Evolutionary conservation across 2,329 filamentous ascomycete genomes (phyloP), one percentile per base, ranked within the genome.

Genomic region (Colletotrichum liriopes): DNA sequence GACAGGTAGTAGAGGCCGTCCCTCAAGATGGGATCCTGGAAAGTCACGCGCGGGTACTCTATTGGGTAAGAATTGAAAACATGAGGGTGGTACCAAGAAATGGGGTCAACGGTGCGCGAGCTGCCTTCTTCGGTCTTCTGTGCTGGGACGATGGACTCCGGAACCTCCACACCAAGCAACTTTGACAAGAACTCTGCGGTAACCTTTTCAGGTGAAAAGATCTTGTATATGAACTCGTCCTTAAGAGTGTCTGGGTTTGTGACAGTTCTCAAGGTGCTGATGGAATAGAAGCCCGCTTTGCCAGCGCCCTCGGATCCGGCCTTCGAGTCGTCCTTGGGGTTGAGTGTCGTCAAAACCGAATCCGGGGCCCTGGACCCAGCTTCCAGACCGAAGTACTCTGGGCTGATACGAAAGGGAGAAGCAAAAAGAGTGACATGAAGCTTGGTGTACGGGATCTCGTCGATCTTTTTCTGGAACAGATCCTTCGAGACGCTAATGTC

Each of bases 371-470:
- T 80, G 39, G 85, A 82, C n/a, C 83, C 86, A 0, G 87, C 79
- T 2, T 85, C 78, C 1, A 97, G 86, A 67, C 90, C 89, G 85
- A 98, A 98, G 79, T 91, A 95, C 3, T 81, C 81, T 0, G 93
- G 88, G 26, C 89, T 91, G n/a, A 97, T 87, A n/a, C 84, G 87
- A 76, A 91, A 89, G 0, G 94, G 91, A 0, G 94, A 94, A 0
- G 95, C 87, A 77, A 99, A 96, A 0, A 98, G 89, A 0, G 96
- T 98, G 64, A 98, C 96, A 78, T 98, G 93, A 0, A 98, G 88
- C 59, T 89, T 89, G 3, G 94, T 93, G 80, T 98, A 99, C 0
- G 94, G 93, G n/a, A 98, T 92, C 56, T 89, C 81, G 75, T 96
- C 93, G 1, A 97, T 94, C 5, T 84, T 81, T 41, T 88, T 85